Conservation (phyloP, 1,284 basidiomycete genomes). For the Tylopilus orsonianus region DNA sequence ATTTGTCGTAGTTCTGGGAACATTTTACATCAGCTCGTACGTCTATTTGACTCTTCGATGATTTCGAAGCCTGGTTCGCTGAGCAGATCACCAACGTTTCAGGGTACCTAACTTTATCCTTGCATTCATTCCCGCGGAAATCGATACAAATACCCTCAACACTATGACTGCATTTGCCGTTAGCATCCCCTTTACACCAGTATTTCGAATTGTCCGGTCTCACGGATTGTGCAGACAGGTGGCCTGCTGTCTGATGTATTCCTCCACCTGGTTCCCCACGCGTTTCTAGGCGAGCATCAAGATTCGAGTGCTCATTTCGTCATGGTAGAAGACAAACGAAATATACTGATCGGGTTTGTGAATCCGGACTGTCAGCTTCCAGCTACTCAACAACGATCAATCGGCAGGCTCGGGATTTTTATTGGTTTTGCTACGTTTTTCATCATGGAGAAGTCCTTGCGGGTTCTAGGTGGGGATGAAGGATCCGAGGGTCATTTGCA, state of each 20-base stretch:
- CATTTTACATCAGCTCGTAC: constrained; percentile 92
- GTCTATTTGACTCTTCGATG: constrained; percentile 33
- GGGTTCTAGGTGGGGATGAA: constrained; percentile 69
- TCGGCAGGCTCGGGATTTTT: constrained; percentile 72
- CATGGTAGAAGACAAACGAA: constrained; percentile 85
- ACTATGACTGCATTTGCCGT: constrained; percentile 89
- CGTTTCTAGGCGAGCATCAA: constrained; percentile 85
- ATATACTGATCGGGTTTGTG: constrained; percentile 80
- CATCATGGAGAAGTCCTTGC: constrained; percentile 86
- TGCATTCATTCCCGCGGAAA: constrained; percentile 84
- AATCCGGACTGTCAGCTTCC: constrained; percentile 6
- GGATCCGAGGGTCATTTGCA: constrained; percentile 54
- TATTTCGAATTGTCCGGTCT: constrained; percentile 20
- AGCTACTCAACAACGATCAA: constrained; percentile 11
- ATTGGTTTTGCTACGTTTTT: constrained; percentile 85
- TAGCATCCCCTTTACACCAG: constrained; percentile 31
- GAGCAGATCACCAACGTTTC: constrained; percentile 23
- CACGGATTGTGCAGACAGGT: constrained; percentile 61
- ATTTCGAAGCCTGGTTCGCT: constrained; percentile 20
- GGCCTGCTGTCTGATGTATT: constrained; percentile 89
- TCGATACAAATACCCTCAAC: constrained; percentile 79
- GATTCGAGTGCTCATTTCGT: constrained; percentile 67
- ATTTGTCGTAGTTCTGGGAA: constrained; percentile 63
- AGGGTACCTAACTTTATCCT: constrained; percentile 91
- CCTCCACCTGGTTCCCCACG: constrained; percentile 84